Evolutionary conservation across 1,139 yeast species (phyloP).

Genomic region (Lizanozyma gosingica): DNA sequence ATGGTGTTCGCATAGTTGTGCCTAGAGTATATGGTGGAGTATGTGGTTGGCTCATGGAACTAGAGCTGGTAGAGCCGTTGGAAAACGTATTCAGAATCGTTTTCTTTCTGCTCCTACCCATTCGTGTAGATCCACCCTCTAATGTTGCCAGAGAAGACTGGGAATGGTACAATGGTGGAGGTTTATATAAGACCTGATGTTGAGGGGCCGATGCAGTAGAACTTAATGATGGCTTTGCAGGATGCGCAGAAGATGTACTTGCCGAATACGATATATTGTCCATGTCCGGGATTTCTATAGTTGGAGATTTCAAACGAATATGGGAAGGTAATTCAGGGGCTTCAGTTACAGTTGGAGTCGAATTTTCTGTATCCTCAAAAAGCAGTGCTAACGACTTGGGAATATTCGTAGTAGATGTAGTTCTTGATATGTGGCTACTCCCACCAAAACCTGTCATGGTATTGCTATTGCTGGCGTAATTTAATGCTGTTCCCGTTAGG

Average conservation of each 20-base stretch:
- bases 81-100: constrained; percentile 31
- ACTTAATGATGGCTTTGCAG: constrained; percentile 4
- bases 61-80: constrained; percentile 8
- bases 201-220: constrained; percentile 11
- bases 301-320: constrained; percentile 8
- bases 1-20: constrained; percentile 22
- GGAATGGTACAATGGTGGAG: constrained; percentile 40
- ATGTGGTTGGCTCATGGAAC: constrained; percentile 16
- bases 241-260: constrained; percentile 5
- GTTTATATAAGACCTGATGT: constrained; percentile 34
- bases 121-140: constrained; percentile 24
- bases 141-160: constrained; percentile 40
- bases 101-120: constrained; percentile 8
- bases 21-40: constrained; percentile 27
- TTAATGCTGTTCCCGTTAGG: constrained; percentile 6
- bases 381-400: constrained; percentile 68
- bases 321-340: constrained; percentile 2
- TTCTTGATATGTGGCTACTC: constrained; percentile 21
- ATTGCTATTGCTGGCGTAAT: constrained; percentile 17
- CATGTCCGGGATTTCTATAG: constrained; percentile 40
- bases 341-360: constrained; percentile 14
- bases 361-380: constrained; percentile 40
- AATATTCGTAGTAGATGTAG: constrained; percentile 31
- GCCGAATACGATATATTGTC: constrained; percentile 14
- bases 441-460: constrained; percentile 2